These are phyloP conservation scores for Aspergillus sergii DNA, from an alignment of 2,329 filamentous ascomycete species.

Conservation along the genomic window DNA sequence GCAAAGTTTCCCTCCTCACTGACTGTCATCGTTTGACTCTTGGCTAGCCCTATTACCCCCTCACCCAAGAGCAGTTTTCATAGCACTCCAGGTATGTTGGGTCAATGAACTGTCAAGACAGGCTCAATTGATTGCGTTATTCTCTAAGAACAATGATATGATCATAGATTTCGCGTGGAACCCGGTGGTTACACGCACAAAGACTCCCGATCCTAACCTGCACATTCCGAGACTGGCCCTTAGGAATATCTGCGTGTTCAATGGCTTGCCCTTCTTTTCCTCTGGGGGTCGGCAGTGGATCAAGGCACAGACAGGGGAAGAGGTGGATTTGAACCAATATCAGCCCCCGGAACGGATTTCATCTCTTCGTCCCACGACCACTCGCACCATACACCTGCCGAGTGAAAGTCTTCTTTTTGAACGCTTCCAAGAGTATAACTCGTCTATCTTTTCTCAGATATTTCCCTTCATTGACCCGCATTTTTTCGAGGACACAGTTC, in stretches of 20 bases:
- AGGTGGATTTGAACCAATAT: slow-evolving; percentile 9
- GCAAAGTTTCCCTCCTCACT: background rate
- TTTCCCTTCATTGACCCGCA: slow-evolving; percentile 9
- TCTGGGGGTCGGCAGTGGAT: slow-evolving; percentile 11
- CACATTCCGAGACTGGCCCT: slow-evolving; percentile 4
- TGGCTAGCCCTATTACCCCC: too few species aligned
- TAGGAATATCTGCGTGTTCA: slow-evolving; percentile 14
- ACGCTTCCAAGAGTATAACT: background rate
- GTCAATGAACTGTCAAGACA: too few species aligned
- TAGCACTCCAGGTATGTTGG: too few species aligned
- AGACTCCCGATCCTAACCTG: background rate
- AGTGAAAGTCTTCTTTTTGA: background rate
- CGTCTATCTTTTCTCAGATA: background rate
- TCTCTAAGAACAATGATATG: background rate
- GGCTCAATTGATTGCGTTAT: too few species aligned
- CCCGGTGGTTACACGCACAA: background rate
- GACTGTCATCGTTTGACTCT: too few species aligned
- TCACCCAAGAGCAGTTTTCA: too few species aligned
- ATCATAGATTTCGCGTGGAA: background rate
- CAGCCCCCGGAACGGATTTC: background rate
- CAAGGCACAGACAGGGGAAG: slow-evolving; percentile 9
- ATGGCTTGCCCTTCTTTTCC: slow-evolving; percentile 15
- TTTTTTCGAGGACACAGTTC: slow-evolving; percentile 13
- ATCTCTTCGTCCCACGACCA: too few species aligned
- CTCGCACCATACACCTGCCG: background rate